A percentile compares a stretch with the other conserved stretches of the same genome.
phyloP scores from a whole-genome alignment of 2,329 filamentous ascomycete species.

The Cucurbitaria berberidis region DNA sequence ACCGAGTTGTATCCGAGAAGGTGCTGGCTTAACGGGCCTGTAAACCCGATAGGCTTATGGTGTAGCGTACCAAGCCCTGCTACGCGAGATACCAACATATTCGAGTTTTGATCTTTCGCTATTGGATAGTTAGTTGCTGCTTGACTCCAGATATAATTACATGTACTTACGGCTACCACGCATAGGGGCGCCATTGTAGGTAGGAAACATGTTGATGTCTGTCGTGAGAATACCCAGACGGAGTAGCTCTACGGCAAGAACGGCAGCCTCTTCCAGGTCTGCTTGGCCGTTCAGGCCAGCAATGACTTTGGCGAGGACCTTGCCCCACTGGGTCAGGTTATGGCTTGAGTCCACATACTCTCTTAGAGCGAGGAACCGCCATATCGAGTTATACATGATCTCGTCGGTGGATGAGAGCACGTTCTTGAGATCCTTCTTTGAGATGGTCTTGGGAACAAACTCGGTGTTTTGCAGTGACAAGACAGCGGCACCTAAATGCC shows the following conservation, averaged over 20 bases:
- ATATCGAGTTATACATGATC: slow-evolving; percentile 76
- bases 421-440: slow-evolving; percentile 57
- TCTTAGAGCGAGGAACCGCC: slow-evolving; percentile 87
- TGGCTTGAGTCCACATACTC: slow-evolving; percentile 83
- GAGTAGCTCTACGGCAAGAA: slow-evolving; percentile 86
- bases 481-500: slow-evolving; percentile 57
- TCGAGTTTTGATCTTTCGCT: slow-evolving; percentile 77
- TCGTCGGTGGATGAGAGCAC: slow-evolving; percentile 70
- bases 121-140: slow-evolving; percentile 28
- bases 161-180: slow-evolving; percentile 54
- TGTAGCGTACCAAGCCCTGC: slow-evolving; percentile 82
- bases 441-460: slow-evolving; percentile 73
- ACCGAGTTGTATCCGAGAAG: slow-evolving; percentile 86
- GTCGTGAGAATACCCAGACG: slow-evolving; percentile 78
- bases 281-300: slow-evolving; percentile 63
- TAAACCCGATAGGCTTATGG: slow-evolving; percentile 88
- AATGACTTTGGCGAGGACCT: slow-evolving; percentile 74
- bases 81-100: slow-evolving; percentile 83
- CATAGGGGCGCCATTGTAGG: slow-evolving; percentile 64
- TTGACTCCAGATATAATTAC: not conserved
- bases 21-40: slow-evolving; percentile 89
- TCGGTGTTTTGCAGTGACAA: slow-evolving; percentile 70
- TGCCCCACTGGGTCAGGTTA: slow-evolving; percentile 79
- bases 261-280: slow-evolving; percentile 75
- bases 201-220: slow-evolving; percentile 64